These are phyloP conservation scores for Salix udensis DNA, from an alignment of 345 rosid species.

Conservation along the genomic window DNA sequence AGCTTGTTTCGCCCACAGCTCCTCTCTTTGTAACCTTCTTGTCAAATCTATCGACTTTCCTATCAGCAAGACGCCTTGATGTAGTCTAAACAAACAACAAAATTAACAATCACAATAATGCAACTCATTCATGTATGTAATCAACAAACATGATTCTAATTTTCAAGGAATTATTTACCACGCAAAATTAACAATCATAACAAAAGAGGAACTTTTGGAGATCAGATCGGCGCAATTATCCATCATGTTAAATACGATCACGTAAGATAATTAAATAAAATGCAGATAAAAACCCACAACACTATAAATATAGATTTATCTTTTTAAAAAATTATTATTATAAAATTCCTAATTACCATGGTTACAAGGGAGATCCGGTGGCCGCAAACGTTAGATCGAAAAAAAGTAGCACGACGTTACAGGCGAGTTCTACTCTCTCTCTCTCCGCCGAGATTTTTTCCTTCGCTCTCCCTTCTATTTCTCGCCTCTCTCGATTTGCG, in stretches of 20 bases:
- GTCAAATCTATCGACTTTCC: conserved; percentile 76
- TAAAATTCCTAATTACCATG: conserved; percentile 31
- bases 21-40: conserved; percentile 89
- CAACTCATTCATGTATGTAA: too few relatives aligned
- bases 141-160: too few relatives aligned
- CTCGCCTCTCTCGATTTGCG: not conserved
- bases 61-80: conserved; percentile 76
- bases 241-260: too few relatives aligned
- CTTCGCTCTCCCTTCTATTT: not conserved
- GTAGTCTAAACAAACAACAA: conserved; percentile 57
- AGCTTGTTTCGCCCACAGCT: conserved; percentile 70
- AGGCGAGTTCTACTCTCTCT: conserved; percentile 14
- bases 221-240: too few relatives aligned
- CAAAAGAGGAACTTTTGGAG: too few relatives aligned
- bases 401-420: conserved; percentile 7
- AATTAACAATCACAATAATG: not conserved
- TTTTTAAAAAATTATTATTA: not conserved
- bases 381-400: conserved; percentile 19
- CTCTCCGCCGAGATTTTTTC: not conserved
- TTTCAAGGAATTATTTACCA: too few relatives aligned
- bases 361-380: conserved; percentile 17
- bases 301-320: not conserved
- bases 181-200: too few relatives aligned
- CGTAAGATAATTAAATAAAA: too few relatives aligned
- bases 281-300: too few relatives aligned